phyloP scores from a whole-genome alignment of 2,329 filamentous ascomycete species.

The Aspergillus brunneoviolaceus region DNA sequence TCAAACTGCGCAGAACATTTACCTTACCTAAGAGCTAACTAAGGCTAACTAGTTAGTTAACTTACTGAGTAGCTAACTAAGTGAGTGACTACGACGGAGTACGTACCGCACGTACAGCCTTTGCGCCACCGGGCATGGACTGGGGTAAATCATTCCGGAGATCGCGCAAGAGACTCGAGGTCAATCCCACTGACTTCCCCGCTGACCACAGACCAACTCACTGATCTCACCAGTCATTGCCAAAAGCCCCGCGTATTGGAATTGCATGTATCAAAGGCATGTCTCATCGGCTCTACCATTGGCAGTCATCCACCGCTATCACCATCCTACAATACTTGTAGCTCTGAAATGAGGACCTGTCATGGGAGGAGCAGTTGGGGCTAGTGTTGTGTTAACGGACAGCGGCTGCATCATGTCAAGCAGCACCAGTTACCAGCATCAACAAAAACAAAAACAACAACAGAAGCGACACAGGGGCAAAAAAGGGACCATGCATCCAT shows the following conservation, averaged over 20 bases:
- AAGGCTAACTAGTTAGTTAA: no score
- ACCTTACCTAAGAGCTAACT: neutral
- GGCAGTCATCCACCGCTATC: neutral
- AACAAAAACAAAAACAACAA: no score
- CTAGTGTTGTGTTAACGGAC: neutral
- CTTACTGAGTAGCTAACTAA: no score
- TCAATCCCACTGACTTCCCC: neutral
- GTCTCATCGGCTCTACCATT: neutral
- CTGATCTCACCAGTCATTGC: neutral
- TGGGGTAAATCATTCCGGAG: neutral
- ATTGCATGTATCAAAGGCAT: neutral
- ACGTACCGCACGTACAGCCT: no score
- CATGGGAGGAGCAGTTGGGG: neutral
- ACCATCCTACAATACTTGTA: neutral
- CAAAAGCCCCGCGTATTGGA: neutral
- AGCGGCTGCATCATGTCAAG: conserved; percentile 5
- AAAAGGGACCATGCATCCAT: conserved; percentile 8
- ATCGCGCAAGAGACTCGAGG: neutral
- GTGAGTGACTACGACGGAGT: no score
- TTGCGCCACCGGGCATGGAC: neutral
- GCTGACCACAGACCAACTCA: neutral
- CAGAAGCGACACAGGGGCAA: conserved; percentile 1
- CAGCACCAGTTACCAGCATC: neutral
- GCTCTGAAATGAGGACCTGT: neutral
- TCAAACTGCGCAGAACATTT: conserved; percentile 16